Conservation (phyloP, 192 early-diverging fungal genomes). For the Piromyces sp. region DNA sequence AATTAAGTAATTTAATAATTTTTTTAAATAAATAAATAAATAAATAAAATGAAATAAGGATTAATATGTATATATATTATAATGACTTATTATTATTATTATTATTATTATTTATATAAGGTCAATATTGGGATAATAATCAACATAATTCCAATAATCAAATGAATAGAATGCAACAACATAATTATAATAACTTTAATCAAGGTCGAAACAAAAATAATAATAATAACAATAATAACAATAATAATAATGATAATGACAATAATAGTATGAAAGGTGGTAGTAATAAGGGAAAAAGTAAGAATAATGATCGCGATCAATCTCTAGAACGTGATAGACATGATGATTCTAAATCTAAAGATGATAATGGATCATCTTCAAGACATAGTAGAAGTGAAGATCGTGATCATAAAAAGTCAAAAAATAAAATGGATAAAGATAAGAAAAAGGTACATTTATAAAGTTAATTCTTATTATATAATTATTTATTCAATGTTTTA, state of each 20-base stretch:
- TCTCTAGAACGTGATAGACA: not conserved
- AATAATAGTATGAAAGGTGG: not conserved
- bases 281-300: not conserved
- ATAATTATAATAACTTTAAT: not conserved
- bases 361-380: not conserved
- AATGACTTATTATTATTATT: no score
- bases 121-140: not conserved
- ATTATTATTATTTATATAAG: not conserved
- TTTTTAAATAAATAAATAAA: no score
- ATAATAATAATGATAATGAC: no score
- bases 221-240: not conserved
- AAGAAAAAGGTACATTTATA: not conserved
- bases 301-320: not conserved
- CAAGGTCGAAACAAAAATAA: not conserved
- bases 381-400: not conserved
- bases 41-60: no score
- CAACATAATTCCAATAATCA: not conserved
- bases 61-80: no score
- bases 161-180: not conserved
- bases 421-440: not conserved
- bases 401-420: not conserved
- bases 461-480: no score
- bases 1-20: no score
- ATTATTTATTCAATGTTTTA: no score
- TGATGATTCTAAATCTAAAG: not conserved